Conservation (phyloP, 768 basidiomycete genomes). For the Russula sp. region DNA sequence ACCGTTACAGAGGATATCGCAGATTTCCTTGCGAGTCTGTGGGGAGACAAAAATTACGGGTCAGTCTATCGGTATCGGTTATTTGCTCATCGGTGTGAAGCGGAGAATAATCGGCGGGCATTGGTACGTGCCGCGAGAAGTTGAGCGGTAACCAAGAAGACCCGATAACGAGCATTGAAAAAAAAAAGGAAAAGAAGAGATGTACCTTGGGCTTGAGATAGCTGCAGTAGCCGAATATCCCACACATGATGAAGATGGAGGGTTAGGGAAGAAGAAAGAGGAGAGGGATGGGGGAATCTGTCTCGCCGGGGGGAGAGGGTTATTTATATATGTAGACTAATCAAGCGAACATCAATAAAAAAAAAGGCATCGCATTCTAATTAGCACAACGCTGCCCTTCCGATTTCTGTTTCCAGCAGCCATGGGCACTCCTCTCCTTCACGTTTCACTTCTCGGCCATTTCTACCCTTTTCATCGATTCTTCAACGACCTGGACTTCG, state of each 20-base stretch:
- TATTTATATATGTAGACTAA: background rate
- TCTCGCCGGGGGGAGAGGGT: background rate
- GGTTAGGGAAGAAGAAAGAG: background rate
- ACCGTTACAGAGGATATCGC: constrained; percentile 87
- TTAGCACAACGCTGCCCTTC: no score
- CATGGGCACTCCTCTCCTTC: background rate
- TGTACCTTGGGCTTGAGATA: constrained; percentile 91
- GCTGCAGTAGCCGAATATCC: constrained; percentile 96
- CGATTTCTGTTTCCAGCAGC: no score
- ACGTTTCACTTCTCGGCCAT: background rate
- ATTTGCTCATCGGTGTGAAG: background rate
- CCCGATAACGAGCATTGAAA: background rate
- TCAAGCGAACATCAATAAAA: no score
- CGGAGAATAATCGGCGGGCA: background rate
- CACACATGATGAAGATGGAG: constrained; percentile 58
- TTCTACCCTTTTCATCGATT: background rate
- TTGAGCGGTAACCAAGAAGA: background rate
- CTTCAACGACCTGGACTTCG: no score
- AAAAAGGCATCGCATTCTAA: no score
- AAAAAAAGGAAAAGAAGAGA: background rate
- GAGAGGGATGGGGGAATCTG: background rate
- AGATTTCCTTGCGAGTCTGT: constrained; percentile 54
- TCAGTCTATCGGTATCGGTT: constrained; percentile 1
- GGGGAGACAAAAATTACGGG: background rate
- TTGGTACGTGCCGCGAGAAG: background rate